Base-by-base conservation (phyloP, 2,329 filamentous ascomycete genomes). In the Samsoniella hepiali region DNA sequence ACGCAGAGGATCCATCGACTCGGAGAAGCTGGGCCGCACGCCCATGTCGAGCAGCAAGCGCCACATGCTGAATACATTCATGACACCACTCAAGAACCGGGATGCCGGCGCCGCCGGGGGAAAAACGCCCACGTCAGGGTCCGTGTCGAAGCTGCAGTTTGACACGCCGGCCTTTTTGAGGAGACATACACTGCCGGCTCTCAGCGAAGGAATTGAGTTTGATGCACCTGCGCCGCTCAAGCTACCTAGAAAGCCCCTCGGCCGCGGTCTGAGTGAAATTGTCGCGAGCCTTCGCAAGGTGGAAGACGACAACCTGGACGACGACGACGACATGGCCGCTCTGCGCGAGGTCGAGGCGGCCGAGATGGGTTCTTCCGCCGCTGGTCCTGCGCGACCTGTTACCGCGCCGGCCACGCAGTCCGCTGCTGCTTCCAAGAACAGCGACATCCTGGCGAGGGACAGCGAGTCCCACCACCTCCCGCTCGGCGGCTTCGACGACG, bases 311-410 rank as follows among this genome's bases (percentile, higher is more conserved):
- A 78, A 79, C 22, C 77, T 88, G 61, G 90, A 91, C 58, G 90
- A 93, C 32, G 90, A 94, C 40, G 90, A 93, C 32, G 90, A 94
- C 40, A 77, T 91, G 65, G 90, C 93, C 8, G 86, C 88, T 1
- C 76, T 94, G 71, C 83, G 84, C n/a, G 91, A 93, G 71, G 77
- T 89, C 69, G 90, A 94, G 72, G 74, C 76, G 34, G 82, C 80
- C 44, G 73, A 70, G n/a, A 67, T 65, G 60, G 72, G 68, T 40
- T 13, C 38, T 29, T 62, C 63, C 32, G 64, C 59, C 56, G 54
- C 69, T 1, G 68, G 47, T 22, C 68, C 69, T 63, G 68, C 63
- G 58, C 68, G 68, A 27, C 66, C 69, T 10, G 68, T 58, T 36
- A 65, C 63, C 58, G 69, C 68, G 64, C 67, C 65, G 7, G 53